Evolutionary conservation across 2,329 filamentous ascomycete genomes (phyloP).

Genomic region (Aspergillus costaricaensis): DNA sequence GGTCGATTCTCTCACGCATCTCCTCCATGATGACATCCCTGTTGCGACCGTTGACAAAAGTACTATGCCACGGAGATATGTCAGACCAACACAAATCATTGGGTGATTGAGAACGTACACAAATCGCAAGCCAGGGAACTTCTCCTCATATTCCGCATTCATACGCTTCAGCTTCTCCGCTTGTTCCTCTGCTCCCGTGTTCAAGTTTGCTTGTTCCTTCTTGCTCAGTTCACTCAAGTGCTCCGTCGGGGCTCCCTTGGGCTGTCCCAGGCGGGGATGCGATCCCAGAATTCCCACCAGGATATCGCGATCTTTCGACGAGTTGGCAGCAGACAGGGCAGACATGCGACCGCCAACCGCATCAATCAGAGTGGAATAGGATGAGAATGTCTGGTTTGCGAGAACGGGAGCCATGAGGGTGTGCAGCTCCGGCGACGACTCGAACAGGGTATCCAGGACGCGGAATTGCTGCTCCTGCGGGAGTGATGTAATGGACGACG

Average conservation of each 20-base stretch:
- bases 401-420: slow-evolving; percentile 69
- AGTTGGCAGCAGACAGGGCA: slow-evolving; percentile 56
- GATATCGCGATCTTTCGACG: slow-evolving; percentile 53
- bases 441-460: slow-evolving; percentile 78
- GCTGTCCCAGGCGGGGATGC: slow-evolving; percentile 78
- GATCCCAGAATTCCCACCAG: slow-evolving; percentile 75
- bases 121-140: slow-evolving; percentile 80
- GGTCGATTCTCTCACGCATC: slow-evolving; percentile 72
- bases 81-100: background rate
- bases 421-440: slow-evolving; percentile 75
- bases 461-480: slow-evolving; percentile 54
- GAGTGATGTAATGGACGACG: slow-evolving; percentile 58
- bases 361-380: slow-evolving; percentile 70
- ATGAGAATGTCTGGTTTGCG: slow-evolving; percentile 59
- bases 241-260: slow-evolving; percentile 55
- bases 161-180: slow-evolving; percentile 59
- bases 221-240: slow-evolving; percentile 68
- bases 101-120: slow-evolving; percentile 36
- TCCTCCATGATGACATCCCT: slow-evolving; percentile 76
- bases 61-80: slow-evolving; percentile 46
- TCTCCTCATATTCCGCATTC: slow-evolving; percentile 77
- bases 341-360: slow-evolving; percentile 65
- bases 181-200: slow-evolving; percentile 52
- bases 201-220: slow-evolving; percentile 79
- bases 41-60: slow-evolving; percentile 83